Evolutionary conservation across 2,329 filamentous ascomycete species (phyloP), one percentile per base, ranked within the genome.

Genomic region (Colletotrichum agaves): DNA sequence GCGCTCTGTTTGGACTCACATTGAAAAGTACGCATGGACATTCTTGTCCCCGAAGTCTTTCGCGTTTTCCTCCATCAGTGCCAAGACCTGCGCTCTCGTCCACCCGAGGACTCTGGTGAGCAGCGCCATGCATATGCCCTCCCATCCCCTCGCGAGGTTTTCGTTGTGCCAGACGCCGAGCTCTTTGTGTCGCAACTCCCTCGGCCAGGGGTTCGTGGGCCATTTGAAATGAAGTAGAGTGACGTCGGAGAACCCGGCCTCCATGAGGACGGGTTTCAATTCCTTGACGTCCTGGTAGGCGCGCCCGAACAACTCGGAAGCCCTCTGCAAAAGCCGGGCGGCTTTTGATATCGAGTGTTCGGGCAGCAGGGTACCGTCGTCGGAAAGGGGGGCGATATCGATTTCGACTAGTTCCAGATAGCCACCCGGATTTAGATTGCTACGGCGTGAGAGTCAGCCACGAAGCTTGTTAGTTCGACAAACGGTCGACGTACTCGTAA

Each of bases 211-310:
- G 70, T 84, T 85, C 33, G 79, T 79, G 0, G 86, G 85, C 76
- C 85, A 82, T 73, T 82, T 84, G 71, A 79, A 83, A 13, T 83
- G 72, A 2, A 79, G 75, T 72, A 87, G 82, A 0, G 75, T 75
- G 0, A 89, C 81, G 60, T 87, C 80, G 56, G 80, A 76, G 69
- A 89, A 89, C 1, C 87, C 87, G 0, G 82, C 84, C 15, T 84
- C 82, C 11, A 77, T 74, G 72, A 88, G 78, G 57, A 81, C 78
- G 39, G 78, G 73, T 59, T 75, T 75, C 33, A 78, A 78, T 0
- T 62, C 39, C 0, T 71, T 69, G 0, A 72, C 74, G 43, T 75
- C 77, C 44, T 74, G 69, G 3, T 74, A 70, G 2, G 75, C 70
- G 2, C 78, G 73, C 2, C 75, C 73, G 10, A 79, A 67, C 4